Evolutionary conservation across 116 monocot genomes (phyloP).

Genomic region (Dioscorea cayenensis): DNA sequence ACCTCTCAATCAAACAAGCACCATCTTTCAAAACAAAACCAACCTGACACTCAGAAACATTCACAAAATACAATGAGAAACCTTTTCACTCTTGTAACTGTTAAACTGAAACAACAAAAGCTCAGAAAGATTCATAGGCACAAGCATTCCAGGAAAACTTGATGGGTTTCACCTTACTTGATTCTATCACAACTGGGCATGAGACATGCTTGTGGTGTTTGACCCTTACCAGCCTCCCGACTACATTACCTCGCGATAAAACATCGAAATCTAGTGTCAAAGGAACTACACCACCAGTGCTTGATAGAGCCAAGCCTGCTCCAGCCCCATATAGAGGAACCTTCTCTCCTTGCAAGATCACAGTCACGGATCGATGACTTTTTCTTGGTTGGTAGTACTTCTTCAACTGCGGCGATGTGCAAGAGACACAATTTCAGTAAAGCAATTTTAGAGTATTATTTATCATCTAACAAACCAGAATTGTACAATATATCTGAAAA

Average conservation of each 20-base stretch:
- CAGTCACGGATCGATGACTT: constrained; percentile 43
- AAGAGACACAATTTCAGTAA: background rate
- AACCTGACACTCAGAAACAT: too few relatives aligned
- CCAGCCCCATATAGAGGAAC: constrained; percentile 93
- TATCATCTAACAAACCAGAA: background rate
- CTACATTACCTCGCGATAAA: constrained; percentile 57
- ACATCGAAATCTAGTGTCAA: constrained; percentile 64
- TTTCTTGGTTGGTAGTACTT: constrained; percentile 85
- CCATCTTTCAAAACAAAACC: too few relatives aligned
- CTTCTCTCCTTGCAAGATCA: constrained; percentile 65
- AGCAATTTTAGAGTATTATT: background rate
- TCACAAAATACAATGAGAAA: too few relatives aligned
- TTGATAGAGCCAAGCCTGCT: constrained; percentile 43
- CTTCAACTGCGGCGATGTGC: constrained; percentile 42
- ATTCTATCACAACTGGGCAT: constrained; percentile 44
- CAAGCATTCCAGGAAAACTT: constrained; percentile 47
- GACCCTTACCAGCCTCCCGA: constrained; percentile 82
- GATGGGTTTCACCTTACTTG: constrained; percentile 48
- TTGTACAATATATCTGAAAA: too few relatives aligned
- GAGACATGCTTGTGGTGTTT: constrained; percentile 52
- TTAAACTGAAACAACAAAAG: too few relatives aligned
- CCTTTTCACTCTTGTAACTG: too few relatives aligned
- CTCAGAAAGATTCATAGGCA: constrained; percentile 27
- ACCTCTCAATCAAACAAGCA: too few relatives aligned
- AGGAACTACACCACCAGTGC: constrained; percentile 46